Evolutionary conservation across 768 basidiomycete species (phyloP), one percentile per base, ranked within the genome.

Genomic region (Clitopilus hobsonii): DNA sequence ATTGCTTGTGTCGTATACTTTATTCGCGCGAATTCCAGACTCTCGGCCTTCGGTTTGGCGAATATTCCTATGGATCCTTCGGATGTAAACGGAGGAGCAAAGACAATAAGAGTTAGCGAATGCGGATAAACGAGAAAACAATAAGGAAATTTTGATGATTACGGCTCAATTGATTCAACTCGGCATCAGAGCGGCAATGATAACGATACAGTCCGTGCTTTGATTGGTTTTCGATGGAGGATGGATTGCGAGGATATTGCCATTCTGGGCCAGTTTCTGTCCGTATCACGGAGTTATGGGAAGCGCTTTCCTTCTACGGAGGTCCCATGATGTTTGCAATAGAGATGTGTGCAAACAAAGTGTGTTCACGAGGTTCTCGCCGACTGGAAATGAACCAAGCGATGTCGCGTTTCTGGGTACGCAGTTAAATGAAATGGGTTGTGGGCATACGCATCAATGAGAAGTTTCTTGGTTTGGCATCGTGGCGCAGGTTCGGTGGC

Each of bases 131-230:
- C 22, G 18, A 41, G 45, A 53, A 38, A 32, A 56, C 56, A 56
- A 56, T 56, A 56, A 56, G 56, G 52, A 56, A 56, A 48, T 48
- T 47, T 38, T 47, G 26, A 47, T 53, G 52, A 52, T n/a, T n/a
- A 53, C 48, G 32, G 24, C 45, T 36, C 27, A 53, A 38, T 52
- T 27, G 36, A 56, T 48, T 49, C 5, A 16, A 38, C 47, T 49
- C 52, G 56, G 56, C 52, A 52, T 48, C n/a, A 56, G 52, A 47
- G 45, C 52, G 56, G 56, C 52, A 48, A 18, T 41, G 32, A 56
- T 56, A 56, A 56, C 24, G 27, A 36, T 49, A 36, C 3, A 25
- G 41, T 18, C 22, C 27, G 32, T 4, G 16, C 5, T 16, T 8
- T 23, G n/a, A 45, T 45, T 45, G 41, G 41, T 18, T 20, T 18